Conservation (phyloP, 2,329 filamentous ascomycete species). For the Cercospora citrullina region DNA sequence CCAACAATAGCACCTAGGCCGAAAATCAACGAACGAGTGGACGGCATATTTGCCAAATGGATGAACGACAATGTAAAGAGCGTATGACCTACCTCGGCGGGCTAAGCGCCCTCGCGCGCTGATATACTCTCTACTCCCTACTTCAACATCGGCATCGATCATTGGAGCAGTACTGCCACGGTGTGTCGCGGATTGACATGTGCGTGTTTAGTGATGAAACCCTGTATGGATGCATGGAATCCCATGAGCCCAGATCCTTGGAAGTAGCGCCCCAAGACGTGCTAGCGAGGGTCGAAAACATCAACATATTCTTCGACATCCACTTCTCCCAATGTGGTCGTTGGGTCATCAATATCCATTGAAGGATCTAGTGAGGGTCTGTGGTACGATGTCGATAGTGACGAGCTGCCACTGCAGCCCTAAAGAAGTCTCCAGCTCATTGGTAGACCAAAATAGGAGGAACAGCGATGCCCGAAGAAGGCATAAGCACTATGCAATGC, state of each 20-base stretch:
- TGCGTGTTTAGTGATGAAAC: not conserved
- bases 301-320: not conserved
- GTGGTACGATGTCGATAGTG: not conserved
- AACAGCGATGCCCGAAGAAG: not conserved
- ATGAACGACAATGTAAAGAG: not conserved
- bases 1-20: not conserved
- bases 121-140: not conserved
- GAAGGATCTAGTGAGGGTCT: not conserved
- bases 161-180: not conserved
- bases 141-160: not conserved
- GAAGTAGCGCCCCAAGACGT: not conserved
- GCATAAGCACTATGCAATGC: not conserved
- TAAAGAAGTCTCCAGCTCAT: not conserved
- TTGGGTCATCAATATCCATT: not conserved
- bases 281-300: not conserved
- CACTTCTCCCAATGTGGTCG: not conserved
- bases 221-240: not conserved
- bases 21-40: conserved; percentile 6
- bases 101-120: not conserved
- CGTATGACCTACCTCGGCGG: not conserved
- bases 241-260: not conserved
- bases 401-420: not conserved
- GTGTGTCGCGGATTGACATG: not conserved
- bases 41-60: conserved; percentile 9
- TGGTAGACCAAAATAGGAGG: not conserved